phyloP scores from a whole-genome alignment of 139 green algal genomes.

The Prasinococcaceae sp. region DNA sequence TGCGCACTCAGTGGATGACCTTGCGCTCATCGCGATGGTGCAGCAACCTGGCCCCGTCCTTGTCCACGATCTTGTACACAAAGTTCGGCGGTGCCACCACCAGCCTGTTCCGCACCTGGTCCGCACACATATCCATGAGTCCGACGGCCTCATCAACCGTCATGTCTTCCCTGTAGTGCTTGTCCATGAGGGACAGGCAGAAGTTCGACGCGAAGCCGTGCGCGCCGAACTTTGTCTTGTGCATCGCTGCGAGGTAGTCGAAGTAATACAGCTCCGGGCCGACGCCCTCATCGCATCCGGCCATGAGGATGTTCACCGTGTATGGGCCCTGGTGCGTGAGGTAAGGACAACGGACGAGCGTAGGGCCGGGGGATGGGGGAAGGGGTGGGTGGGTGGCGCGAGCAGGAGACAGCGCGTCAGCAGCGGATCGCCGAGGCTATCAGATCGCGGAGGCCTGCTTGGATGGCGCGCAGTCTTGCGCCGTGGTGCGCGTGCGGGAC shows the following conservation, averaged over 20 bases:
- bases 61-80: conserved; percentile 89
- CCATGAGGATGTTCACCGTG: conserved; percentile 84
- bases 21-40: neutral
- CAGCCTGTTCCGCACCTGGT: conserved; percentile 56
- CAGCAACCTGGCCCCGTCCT: conserved; percentile 46
- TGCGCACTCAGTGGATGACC: no score
- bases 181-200: conserved; percentile 86
- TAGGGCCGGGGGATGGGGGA: neutral
- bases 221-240: conserved; percentile 47
- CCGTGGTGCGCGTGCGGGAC: no score
- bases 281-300: conserved; percentile 69
- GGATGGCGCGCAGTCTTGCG: no score
- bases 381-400: no score
- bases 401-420: no score
- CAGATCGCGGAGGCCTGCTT: no score
- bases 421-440: no score
- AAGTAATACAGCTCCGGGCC: conserved; percentile 87
- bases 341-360: conserved; percentile 1
- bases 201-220: conserved; percentile 38
- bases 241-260: conserved; percentile 94
- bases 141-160: conserved; percentile 67
- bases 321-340: conserved; percentile 59
- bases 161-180: conserved; percentile 80
- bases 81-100: conserved; percentile 77
- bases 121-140: conserved; percentile 74